Evolutionary conservation across 495 filamentous ascomycete species (phyloP), one percentile per base, ranked within the genome.

Genomic region (Hyaloscypha finlandica): DNA sequence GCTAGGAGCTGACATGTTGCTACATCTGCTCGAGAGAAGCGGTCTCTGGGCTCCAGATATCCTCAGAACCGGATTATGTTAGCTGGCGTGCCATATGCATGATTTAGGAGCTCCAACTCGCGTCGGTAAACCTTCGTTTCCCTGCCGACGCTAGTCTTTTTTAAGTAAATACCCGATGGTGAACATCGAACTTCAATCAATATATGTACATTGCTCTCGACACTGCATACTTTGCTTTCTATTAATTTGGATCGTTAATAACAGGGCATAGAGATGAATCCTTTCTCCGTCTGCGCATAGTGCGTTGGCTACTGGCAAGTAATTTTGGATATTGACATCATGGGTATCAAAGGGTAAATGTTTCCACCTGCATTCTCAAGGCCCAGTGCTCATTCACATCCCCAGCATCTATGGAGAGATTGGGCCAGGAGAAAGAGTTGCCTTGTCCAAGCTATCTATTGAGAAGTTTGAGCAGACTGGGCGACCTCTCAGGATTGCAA

Each of bases 361-460:
- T 22, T 62, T 42, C 6, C 65, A 48, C 32, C 25, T 53, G 31
- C 29, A 59, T 65, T 37, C 59, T 55, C 9, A 51, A 65, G 9
- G 52, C 25, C 25, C 51, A 64, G 42, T 14, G 33, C 67, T 80
- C 48, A 82, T 63, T 53, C 9, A 42, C 32, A 33, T 25, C 20
- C 32, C 11, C 31, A 97, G 94, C 16, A 90, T 99, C 54, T 94
- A 94, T 76, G 88, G 89, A 72, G 92, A 96, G 75, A 92, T 99
- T 67, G 94, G 94, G 30, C 75, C 86, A 9, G 93, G 93, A 30
- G 80, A 90, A 68, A 86, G 95, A 29, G 83, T 93, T 60, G 90
- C 96, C 30, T 83, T 99, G 9, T 88, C 92, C 16, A 96, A 92
- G 72, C 83, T 97, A 59, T 89, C 93, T 33, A 83, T 92, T 45